Evolutionary conservation across 805 yeast species (phyloP).

Genomic region (Sungouiozyma intestinalis): DNA sequence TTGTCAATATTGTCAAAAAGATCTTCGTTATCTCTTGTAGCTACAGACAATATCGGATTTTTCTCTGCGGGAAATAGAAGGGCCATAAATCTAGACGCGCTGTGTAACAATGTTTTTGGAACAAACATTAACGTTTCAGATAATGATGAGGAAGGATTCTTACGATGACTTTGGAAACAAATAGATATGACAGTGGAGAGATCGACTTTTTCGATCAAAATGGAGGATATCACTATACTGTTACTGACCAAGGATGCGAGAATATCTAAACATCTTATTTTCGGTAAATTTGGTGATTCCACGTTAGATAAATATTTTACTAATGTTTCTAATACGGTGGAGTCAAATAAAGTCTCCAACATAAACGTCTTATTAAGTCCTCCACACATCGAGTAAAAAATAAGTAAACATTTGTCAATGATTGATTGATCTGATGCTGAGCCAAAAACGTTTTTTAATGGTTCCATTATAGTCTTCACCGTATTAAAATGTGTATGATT

Average conservation of each 20-base stretch:
- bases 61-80: conserved; percentile 44
- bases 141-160: conserved; percentile 31
- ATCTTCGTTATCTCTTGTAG: conserved; percentile 9
- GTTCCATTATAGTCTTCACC: conserved; percentile 48
- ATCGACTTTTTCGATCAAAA: conserved; percentile 38
- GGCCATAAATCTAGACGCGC: conserved; percentile 45
- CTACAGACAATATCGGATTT: conserved; percentile 17
- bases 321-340: conserved; percentile 28
- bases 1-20: conserved; percentile 15
- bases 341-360: conserved; percentile 17
- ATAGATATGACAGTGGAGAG: conserved; percentile 38
- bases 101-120: conserved; percentile 53
- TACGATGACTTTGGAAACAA: conserved; percentile 44
- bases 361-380: conserved; percentile 12
- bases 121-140: conserved; percentile 66
- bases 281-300: conserved; percentile 26
- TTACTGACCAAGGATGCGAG: conserved; percentile 34
- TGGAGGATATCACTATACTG: conserved; percentile 34
- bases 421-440: conserved; percentile 41
- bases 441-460: conserved; percentile 42
- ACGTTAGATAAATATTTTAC: conserved; percentile 19
- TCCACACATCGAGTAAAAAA: conserved; percentile 20
- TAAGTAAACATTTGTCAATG: conserved; percentile 13
- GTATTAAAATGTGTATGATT: conserved; percentile 31
- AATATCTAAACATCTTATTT: conserved; percentile 30